A percentile compares a stretch with the other conserved stretches of the same genome.
phyloP scores from a whole-genome alignment of 805 yeast species.

The Metschnikowia orientalis region DNA sequence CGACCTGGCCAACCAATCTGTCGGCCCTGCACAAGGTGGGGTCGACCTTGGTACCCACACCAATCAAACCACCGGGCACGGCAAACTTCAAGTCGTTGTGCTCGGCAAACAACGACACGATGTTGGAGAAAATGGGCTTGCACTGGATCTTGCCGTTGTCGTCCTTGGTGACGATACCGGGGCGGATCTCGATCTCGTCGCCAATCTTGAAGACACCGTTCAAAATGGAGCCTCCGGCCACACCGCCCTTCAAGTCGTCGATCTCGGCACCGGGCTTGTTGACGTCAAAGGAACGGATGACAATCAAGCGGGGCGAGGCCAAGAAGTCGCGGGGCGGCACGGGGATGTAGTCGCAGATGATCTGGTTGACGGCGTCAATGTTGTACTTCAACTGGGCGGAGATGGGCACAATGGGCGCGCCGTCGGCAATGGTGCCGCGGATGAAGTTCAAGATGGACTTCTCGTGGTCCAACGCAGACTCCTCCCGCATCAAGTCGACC shows the following conservation, averaged over 20 bases:
- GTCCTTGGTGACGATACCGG: constrained; percentile 97
- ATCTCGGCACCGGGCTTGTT: constrained; percentile 98
- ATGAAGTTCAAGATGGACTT: constrained; percentile 87
- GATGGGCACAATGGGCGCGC: constrained; percentile 98
- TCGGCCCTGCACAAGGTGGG: constrained; percentile 99
- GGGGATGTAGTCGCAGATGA: constrained; percentile 91
- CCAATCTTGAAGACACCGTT: constrained; percentile 96
- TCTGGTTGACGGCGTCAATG: constrained; percentile 97
- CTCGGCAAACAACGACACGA: constrained; percentile 93
- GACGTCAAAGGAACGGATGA: constrained; percentile 96
- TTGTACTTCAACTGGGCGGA: constrained; percentile 98
- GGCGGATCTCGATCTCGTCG: constrained; percentile 97
- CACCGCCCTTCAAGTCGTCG: constrained; percentile 97
- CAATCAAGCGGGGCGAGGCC: constrained; percentile 92
- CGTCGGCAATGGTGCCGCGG: constrained; percentile 97
- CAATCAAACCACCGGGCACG: constrained; percentile 99
- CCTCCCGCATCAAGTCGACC: constrained; percentile 98
- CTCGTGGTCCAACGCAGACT: constrained; percentile 92
- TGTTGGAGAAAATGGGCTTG: constrained; percentile 91
- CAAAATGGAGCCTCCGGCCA: constrained; percentile 98
- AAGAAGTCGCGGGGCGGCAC: constrained; percentile 94
- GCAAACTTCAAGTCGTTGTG: constrained; percentile 97
- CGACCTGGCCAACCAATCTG: constrained; percentile 98
- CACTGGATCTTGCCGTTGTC: constrained; percentile 85
- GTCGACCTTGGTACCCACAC: constrained; percentile 98